Conservation (phyloP, 805 yeast species). For the Saturnispora mendoncae region DNA sequence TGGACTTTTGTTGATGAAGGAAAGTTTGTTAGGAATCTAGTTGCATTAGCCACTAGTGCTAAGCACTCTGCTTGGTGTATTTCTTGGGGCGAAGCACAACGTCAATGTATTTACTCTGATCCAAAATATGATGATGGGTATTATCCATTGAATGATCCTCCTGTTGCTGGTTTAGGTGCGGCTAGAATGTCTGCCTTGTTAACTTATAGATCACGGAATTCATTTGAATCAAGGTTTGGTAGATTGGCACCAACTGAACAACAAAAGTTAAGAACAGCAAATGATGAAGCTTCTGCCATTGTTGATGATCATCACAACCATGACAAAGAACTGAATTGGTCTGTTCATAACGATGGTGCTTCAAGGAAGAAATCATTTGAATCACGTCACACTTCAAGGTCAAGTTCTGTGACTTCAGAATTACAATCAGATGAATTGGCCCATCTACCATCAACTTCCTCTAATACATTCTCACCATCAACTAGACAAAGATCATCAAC, state of each 20-base stretch:
- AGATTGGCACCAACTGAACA: conserved; percentile 50
- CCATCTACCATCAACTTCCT: not conserved
- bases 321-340: conserved; percentile 63
- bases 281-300: conserved; percentile 18
- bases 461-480: not conserved
- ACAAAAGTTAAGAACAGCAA: conserved; percentile 21
- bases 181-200: conserved; percentile 95
- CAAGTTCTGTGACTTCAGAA: conserved; percentile 20
- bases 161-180: conserved; percentile 80
- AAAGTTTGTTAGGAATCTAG: conserved; percentile 56
- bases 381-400: conserved; percentile 23
- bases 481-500: conserved; percentile 1
- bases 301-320: conserved; percentile 17
- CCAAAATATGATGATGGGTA: conserved; percentile 91
- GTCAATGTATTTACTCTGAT: conserved; percentile 92
- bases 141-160: conserved; percentile 70
- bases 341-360: conserved; percentile 79
- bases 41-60: conserved; percentile 90
- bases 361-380: conserved; percentile 22
- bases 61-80: conserved; percentile 98
- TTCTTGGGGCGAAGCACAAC: conserved; percentile 97
- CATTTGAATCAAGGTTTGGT: conserved; percentile 89
- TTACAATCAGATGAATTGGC: conserved; percentile 16
- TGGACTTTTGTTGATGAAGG: conserved; percentile 60
- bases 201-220: conserved; percentile 86